phyloP scores from a whole-genome alignment of 2,329 filamentous ascomycete genomes.

The Spiromastix sp. region DNA sequence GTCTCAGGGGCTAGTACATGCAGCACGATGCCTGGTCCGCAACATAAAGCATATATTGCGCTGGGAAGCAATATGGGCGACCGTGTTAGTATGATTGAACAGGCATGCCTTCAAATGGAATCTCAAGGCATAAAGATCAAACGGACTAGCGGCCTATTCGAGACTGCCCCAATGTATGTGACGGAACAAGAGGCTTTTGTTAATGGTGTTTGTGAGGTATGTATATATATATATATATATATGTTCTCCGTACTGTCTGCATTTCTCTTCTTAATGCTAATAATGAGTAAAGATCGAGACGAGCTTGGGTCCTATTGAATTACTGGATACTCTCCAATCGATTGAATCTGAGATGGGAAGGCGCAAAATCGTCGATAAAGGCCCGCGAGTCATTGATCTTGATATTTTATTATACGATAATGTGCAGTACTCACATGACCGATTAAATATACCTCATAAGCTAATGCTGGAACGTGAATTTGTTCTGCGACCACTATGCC shows the following conservation, averaged over 20 bases:
- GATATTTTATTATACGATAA: slow-evolving; percentile 80
- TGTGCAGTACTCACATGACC: slow-evolving; percentile 53
- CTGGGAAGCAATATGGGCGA: slow-evolving; percentile 90
- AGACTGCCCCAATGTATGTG: slow-evolving; percentile 96
- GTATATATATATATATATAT: slow-evolving; percentile 25
- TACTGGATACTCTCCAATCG: slow-evolving; percentile 70
- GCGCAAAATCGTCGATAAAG: slow-evolving; percentile 80
- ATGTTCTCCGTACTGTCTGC: slow-evolving; percentile 4
- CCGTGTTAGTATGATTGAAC: slow-evolving; percentile 73
- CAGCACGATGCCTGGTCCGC: background rate
- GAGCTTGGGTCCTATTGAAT: slow-evolving; percentile 57
- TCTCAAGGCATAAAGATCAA: slow-evolving; percentile 60
- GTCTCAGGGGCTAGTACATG: slow-evolving; percentile 18
- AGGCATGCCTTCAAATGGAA: slow-evolving; percentile 70
- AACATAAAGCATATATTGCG: slow-evolving; percentile 59
- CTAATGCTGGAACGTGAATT: slow-evolving; percentile 88
- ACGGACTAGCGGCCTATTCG: slow-evolving; percentile 80
- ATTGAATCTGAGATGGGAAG: slow-evolving; percentile 75
- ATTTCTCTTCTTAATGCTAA: background rate
- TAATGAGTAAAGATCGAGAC: slow-evolving; percentile 61
- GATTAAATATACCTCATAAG: slow-evolving; percentile 74
- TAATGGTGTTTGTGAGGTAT: slow-evolving; percentile 85
- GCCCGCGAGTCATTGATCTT: slow-evolving; percentile 86
- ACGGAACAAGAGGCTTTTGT: slow-evolving; percentile 78
- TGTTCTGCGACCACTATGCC: slow-evolving; percentile 72